A percentile compares a stretch with the other conserved stretches of the same genome.
phyloP scores from a whole-genome alignment of 176 grass and related monocot species.

The Avena eriantha region DNA sequence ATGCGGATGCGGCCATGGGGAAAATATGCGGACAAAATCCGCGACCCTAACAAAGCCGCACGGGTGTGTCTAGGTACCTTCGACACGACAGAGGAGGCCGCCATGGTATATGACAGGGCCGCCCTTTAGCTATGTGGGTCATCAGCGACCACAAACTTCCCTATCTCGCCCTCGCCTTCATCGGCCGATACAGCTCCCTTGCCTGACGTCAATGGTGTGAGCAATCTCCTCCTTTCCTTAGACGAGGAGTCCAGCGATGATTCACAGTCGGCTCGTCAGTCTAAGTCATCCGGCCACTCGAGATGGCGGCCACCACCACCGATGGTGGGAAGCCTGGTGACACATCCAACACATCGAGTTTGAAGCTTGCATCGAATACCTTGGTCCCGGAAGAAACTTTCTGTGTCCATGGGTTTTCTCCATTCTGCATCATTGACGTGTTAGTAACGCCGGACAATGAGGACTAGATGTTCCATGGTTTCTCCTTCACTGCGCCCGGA shows the following conservation, averaged over 20 bases:
- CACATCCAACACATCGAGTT: neutral
- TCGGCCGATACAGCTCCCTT: neutral
- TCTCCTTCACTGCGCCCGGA: neutral
- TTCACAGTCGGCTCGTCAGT: slow-evolving; percentile 60
- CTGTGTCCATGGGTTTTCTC: neutral
- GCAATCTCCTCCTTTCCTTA: neutral
- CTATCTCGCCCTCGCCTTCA: neutral
- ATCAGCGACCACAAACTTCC: slow-evolving; percentile 72
- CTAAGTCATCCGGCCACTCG: slow-evolving; percentile 56
- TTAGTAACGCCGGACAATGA: neutral
- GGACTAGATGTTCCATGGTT: neutral
- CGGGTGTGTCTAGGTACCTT: slow-evolving; percentile 88
- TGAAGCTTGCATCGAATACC: neutral
- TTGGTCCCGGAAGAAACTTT: neutral
- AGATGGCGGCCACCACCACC: neutral
- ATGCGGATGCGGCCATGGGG: slow-evolving; percentile 60
- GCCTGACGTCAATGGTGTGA: neutral
- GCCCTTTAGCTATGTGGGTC: slow-evolving; percentile 71
- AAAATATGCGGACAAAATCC: slow-evolving; percentile 60
- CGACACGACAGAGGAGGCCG: slow-evolving; percentile 82
- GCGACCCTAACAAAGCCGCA: slow-evolving; percentile 48
- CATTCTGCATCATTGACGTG: neutral
- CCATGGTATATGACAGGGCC: slow-evolving; percentile 63
- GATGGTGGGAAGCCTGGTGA: neutral
- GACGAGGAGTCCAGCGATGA: slow-evolving; percentile 78